Base-by-base conservation (phyloP, 2,329 filamentous ascomycete genomes). In the Didymellaceae sp. region DNA sequence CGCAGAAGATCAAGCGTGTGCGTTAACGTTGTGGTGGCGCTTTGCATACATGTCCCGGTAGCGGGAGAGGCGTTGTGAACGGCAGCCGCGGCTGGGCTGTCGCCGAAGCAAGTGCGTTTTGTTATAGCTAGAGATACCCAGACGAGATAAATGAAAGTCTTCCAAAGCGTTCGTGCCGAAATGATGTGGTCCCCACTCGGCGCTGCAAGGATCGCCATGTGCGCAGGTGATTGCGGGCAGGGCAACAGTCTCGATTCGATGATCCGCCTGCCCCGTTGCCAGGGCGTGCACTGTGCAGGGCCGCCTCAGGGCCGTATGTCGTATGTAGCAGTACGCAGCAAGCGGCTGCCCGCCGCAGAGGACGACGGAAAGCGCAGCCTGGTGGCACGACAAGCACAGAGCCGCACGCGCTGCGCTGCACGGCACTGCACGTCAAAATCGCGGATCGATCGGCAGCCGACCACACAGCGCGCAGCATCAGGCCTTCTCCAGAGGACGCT, bases 1-100 rank as follows among this genome's bases (percentile, higher is more conserved):
- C 65, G 39, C 67, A 61, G 49, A 74, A 75, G 65, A 74, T 76
- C 59, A 75, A 74, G 63, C 66, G 71, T 57, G 68, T 67, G 38
- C 71, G 70, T 22, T 74, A 52, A 41, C 42, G 30, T 10, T 26
- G 22, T 31, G 35, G 51, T 26, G 46, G 34, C 31, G 46, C 30
- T 42, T 40, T 37, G 47, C 46, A 49, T 35, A 33, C 42, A 40
- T 18, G 4, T 45, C 11, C 26, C 26, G 10, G 26, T 13, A 17
- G 31, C 31, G 31, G 31, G 14, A 14, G 14, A 11, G 20, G 34
- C 34, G 20, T 16, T 24, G 34, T 13, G 16, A 21, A 37, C 13
- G 34, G 32, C 13, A 14, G 26, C 26, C n/a, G 26, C 26, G 26
- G 26, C 7, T 13, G 26, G n/a, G n/a, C n/a, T 9, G 11, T 8